Base-by-base conservation (phyloP, 768 basidiomycete genomes). In the Leccinum broughii region DNA sequence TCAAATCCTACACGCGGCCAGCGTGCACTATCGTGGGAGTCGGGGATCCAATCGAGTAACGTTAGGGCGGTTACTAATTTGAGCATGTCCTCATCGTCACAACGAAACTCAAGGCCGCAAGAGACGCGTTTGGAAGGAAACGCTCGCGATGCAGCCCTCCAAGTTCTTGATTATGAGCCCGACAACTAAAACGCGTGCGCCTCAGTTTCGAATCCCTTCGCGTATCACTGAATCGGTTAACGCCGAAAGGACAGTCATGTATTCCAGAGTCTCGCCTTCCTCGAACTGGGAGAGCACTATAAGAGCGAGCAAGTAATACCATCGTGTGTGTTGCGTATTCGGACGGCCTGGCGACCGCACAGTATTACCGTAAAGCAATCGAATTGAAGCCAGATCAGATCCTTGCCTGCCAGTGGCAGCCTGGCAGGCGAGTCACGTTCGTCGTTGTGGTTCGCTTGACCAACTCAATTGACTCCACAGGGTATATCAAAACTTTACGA, bases 111-210 rank as follows among this genome's bases (percentile, higher is more conserved):
- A 96, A 95, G 74, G 75, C 81, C 22, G 89, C 92, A 13, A 84
- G 90, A 61, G 92, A 94, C 57, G 81, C 85, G 4, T 76, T 96
- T 22, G 78, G 76, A 13, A 89, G 87, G 70, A 93, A 93, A 70
- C 87, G 94, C 92, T 11, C 84, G 82, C 61, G 82, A 87, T 63
- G 82, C 86, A n/a, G 85, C 88, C 8, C 71, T 77, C 48, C 81
- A 85, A 62, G 86, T 87, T 9, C 76, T 93, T 17, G 85, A 87
- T 37, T 86, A 85, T 63, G 95, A 97, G 58, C 81, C 88, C 1
- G 83, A 85, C 48, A 94, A 93, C 68, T 96, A 96, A 70, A 87
- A 90, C 68, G 95, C 92, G 93, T 95, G 71, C 68, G 89, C 81
- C 51, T 20, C 30, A 48, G n/a, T 48, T 51, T 6, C 39, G 4